phyloP scores from a whole-genome alignment of 345 rosid species.

The Rhizophora apiculata region DNA sequence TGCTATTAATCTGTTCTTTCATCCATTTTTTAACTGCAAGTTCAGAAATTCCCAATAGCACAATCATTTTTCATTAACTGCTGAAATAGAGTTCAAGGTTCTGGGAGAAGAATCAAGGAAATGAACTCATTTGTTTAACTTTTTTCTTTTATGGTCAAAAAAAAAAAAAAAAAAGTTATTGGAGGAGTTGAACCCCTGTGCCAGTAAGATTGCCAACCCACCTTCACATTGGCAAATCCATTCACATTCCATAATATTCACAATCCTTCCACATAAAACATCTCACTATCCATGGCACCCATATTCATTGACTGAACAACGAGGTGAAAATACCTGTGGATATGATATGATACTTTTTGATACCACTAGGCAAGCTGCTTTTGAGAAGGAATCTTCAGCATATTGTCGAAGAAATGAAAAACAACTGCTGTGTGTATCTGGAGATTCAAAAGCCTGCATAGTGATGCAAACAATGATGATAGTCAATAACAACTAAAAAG shows the following conservation, averaged over 20 bases:
- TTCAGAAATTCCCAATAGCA: no score
- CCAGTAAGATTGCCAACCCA: slow-evolving; percentile 3
- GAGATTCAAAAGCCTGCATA: slow-evolving; percentile 91
- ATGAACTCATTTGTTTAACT: no score
- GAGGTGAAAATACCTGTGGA: slow-evolving; percentile 61
- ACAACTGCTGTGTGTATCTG: slow-evolving; percentile 76
- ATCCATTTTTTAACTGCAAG: no score
- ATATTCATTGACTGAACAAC: not conserved
- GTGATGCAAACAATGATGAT: slow-evolving; percentile 17
- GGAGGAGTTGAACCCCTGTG: not conserved
- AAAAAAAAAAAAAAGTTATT: no score
- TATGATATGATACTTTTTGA: slow-evolving; percentile 83
- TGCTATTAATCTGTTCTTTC: no score
- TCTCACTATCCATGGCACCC: not conserved
- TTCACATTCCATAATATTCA: not conserved
- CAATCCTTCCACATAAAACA: not conserved
- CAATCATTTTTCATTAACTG: no score
- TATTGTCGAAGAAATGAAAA: slow-evolving; percentile 85
- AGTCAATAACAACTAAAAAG: not conserved
- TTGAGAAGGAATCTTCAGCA: slow-evolving; percentile 74
- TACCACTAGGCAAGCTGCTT: slow-evolving; percentile 81
- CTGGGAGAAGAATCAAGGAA: no score
- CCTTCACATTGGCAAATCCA: not conserved
- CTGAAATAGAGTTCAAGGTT: no score
- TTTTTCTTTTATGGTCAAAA: no score